These are phyloP conservation scores for Calonectria crousiana DNA, from an alignment of 2,329 filamentous ascomycete genomes.

Conservation along the genomic window DNA sequence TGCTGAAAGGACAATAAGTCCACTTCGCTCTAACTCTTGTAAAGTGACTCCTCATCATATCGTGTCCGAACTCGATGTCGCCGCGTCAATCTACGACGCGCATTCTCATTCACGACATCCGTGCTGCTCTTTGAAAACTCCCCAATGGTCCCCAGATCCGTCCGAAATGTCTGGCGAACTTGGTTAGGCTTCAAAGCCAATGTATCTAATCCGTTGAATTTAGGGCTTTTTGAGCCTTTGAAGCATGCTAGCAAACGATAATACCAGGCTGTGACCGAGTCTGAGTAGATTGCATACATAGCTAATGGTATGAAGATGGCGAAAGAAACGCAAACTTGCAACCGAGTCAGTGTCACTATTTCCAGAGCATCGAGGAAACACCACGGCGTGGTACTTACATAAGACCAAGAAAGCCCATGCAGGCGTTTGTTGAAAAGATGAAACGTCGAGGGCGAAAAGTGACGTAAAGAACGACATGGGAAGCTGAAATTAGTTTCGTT, in stretches of 20 bases:
- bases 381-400: neutral
- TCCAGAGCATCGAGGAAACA: neutral
- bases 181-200: neutral
- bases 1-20: neutral
- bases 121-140: neutral
- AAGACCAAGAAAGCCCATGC: slow-evolving; percentile 22
- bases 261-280: neutral
- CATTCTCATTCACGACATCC: too few species aligned
- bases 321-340: neutral
- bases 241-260: neutral
- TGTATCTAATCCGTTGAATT: neutral
- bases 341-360: neutral
- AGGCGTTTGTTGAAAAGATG: slow-evolving; percentile 27
- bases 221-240: neutral
- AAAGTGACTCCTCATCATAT: neutral
- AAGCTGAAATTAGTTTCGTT: neutral
- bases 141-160: neutral
- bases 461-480: slow-evolving; percentile 35
- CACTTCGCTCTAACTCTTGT: neutral
- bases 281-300: neutral
- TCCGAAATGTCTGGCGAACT: neutral
- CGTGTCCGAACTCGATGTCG: neutral
- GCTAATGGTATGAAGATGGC: neutral
- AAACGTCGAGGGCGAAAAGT: slow-evolving; percentile 32
- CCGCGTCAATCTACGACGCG: neutral